Evolutionary conservation across 192 early-diverging fungal species (phyloP).

Genomic region (Coemansia sp.): DNA sequence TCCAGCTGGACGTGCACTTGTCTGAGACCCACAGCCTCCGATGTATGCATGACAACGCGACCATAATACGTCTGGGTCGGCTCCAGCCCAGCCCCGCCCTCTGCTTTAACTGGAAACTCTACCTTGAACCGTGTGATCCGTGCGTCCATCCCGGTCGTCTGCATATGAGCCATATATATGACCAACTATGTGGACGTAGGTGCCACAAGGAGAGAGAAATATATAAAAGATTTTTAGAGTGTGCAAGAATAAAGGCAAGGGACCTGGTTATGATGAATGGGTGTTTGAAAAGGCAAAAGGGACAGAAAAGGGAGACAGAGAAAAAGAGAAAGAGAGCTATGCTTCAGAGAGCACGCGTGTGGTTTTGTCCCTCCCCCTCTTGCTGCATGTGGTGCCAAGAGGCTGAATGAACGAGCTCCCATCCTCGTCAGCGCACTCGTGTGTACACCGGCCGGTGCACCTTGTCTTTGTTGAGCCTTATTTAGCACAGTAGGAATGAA

Average conservation of each 20-base stretch:
- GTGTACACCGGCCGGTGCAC: not conserved
- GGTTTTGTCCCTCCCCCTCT: not conserved
- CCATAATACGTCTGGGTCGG: slow-evolving; percentile 49
- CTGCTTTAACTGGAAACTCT: slow-evolving; percentile 33
- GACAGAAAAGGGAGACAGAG: slow-evolving; percentile 1
- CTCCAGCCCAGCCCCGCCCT: slow-evolving; percentile 33
- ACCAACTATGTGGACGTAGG: not conserved
- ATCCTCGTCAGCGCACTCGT: not conserved
- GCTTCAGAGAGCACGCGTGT: not conserved
- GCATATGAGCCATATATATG: not conserved
- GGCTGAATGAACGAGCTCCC: not conserved
- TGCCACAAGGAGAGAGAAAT: not conserved
- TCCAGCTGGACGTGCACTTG: slow-evolving; percentile 48
- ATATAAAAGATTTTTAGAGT: not conserved
- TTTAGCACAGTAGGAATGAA: slow-evolving; percentile 2
- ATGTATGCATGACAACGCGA: slow-evolving; percentile 27
- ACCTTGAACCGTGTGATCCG: slow-evolving; percentile 42
- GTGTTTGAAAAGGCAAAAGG: not conserved
- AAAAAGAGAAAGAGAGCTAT: slow-evolving; percentile 4
- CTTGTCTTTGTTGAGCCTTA: not conserved
- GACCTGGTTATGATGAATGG: not conserved
- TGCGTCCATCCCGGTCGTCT: slow-evolving; percentile 20
- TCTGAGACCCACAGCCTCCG: slow-evolving; percentile 28
- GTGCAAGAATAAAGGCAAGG: not conserved
- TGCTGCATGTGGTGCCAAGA: not conserved